A percentile compares a stretch with the other conserved stretches of the same genome.
Conservation (phyloP, 2,329 filamentous ascomycete species). For the Epichloe coenophiala region DNA sequence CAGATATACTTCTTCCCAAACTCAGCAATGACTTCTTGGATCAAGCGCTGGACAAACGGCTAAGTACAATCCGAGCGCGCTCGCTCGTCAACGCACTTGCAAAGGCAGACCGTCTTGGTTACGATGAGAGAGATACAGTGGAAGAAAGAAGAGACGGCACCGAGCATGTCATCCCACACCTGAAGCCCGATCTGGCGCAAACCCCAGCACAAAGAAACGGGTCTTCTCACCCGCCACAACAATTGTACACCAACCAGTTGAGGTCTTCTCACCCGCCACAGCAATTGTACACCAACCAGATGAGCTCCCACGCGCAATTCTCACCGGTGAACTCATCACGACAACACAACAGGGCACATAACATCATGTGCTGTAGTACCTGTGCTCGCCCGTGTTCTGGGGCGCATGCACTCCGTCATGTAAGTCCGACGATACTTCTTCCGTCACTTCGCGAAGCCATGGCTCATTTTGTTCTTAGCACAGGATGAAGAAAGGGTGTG, state of each 20-base stretch:
- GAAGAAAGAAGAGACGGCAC: conserved; percentile 21
- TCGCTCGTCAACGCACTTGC: conserved; percentile 44
- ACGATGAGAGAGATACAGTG: conserved; percentile 36
- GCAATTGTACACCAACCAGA: background rate
- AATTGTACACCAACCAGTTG: background rate
- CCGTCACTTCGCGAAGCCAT: background rate
- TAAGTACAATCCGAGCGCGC: conserved; percentile 39
- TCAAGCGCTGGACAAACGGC: conserved; percentile 34
- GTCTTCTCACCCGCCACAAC: background rate
- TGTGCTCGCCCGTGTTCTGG: conserved; percentile 25
- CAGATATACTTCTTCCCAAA: conserved; percentile 29
- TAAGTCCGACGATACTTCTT: conserved; percentile 10
- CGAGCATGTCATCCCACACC: conserved; percentile 26
- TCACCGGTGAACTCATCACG: background rate
- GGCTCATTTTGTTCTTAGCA: conserved; percentile 14
- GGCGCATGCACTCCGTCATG: conserved; percentile 16
- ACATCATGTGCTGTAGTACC: conserved; percentile 13
- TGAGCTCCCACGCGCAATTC: background rate
- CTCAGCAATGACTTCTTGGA: conserved; percentile 38
- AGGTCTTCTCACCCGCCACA: background rate
- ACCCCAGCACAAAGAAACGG: background rate
- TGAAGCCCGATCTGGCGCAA: conserved; percentile 8
- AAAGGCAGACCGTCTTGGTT: conserved; percentile 42
- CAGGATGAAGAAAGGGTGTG: conserved; percentile 14
- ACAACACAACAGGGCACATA: background rate